Percentiles rank a stretch among this genome's conserved stretches.
phyloP scores from a whole-genome alignment of 2,329 filamentous ascomycete species.

The Alternaria viburni region DNA sequence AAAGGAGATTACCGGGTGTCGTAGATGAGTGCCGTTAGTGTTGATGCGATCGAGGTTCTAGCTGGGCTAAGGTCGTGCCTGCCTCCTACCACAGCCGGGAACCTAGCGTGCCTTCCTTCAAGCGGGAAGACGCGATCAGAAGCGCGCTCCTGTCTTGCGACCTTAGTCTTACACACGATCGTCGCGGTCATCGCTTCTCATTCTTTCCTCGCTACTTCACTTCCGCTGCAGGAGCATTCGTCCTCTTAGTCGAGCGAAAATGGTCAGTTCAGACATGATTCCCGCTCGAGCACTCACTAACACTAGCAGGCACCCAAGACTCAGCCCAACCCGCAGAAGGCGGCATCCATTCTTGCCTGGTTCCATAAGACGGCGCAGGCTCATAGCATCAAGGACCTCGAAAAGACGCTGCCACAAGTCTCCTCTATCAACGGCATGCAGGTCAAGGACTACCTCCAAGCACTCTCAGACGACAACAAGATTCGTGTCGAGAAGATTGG shows the following conservation, averaged over 20 bases:
- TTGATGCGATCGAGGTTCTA: not conserved
- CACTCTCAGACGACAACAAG: constrained; percentile 65
- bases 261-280: constrained; percentile 13
- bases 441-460: constrained; percentile 70
- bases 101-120: not conserved
- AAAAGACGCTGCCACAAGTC: constrained; percentile 67
- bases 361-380: constrained; percentile 66
- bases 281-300: constrained; percentile 12
- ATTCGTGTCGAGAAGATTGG: constrained; percentile 73
- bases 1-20: not conserved
- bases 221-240: not conserved
- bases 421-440: constrained; percentile 70
- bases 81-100: not conserved
- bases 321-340: constrained; percentile 64
- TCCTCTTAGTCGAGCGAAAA: not conserved
- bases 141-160: not conserved
- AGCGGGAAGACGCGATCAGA: not conserved
- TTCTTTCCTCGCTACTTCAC: not conserved
- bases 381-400: constrained; percentile 71
- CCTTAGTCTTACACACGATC: not conserved
- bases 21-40: not conserved
- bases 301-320: constrained; percentile 58
- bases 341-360: constrained; percentile 63
- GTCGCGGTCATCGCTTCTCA: not conserved
- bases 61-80: not conserved